Evolutionary conservation across 768 basidiomycete genomes (phyloP), one percentile per base, ranked within the genome.

Genomic region (Postia placenta): DNA sequence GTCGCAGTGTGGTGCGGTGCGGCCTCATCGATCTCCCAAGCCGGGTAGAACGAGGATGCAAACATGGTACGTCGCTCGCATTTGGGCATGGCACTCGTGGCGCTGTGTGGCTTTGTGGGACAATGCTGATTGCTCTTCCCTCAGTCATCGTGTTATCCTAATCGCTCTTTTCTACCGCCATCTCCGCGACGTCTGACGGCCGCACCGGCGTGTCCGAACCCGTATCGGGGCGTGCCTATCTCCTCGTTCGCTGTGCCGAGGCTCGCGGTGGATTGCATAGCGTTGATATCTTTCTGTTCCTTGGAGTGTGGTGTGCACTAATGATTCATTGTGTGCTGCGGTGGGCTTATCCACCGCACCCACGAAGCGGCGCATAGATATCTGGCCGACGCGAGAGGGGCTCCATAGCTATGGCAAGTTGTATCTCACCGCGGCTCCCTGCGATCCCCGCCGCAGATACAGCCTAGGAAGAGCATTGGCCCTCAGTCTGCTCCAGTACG

Each of bases 11-110:
- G 30, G 41, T 23, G 5, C 19, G 19, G 12, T 22, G n/a, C 41
- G 41, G n/a, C 23, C 41, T 23, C 41, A 42, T 42, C 41, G 41
- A 42, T 42, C 17, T 42, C 9, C 41, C 41, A 9, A 42, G 41
- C 23, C 23, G 41, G 41, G 41, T 23, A n/a, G 23, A 15, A 22
- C 41, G 41, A n/a, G 41, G 23, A 7, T 33, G 7, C 15, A 15
- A 7, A 15, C 15, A 33, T 7, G 9, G 30, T 33, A 33, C 9
- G 30, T 15, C 9, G 30, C 30, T 33, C 30, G 30, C n/a, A n/a
- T 33, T 33, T 33, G 30, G 30, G 30, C 30, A n/a, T n/a, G n/a
- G n/a, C 15, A 15, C 30, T 15, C 30, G 30, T 15, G 30, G 15
- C 15, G 30, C 9, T 33, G n/a, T n/a, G n/a, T n/a, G n/a, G n/a